Evolutionary conservation across 208 protist genomes (phyloP), one percentile per base, ranked within the genome.

Genomic region (Acanthamoeba sp.): DNA sequence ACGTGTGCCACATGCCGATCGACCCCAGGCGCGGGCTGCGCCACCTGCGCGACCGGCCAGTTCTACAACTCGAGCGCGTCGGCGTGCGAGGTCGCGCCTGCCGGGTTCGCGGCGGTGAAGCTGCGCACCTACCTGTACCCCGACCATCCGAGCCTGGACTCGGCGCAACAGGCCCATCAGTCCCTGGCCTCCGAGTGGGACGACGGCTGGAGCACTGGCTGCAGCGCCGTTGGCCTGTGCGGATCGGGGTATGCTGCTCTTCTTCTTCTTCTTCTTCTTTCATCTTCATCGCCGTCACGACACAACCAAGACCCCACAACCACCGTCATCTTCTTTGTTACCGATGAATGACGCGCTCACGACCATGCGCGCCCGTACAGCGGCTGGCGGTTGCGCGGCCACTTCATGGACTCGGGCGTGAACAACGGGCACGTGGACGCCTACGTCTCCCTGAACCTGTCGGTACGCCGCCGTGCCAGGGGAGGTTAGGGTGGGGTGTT

Each of bases 371-470:
- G n/a, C n/a, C 29, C 29, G 10, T 2, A 27, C 27, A 90, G 84
- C 1, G 84, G 84, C 24, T 90, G 84, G 84, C 84, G 84, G 16
- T 90, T 59, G 48, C 84, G 84, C 3, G 84, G 84, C 20, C 10
- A 90, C 57, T 64, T 66, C 36, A 90, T 90, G 84, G 84, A 90
- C 50, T 90, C 84, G 6, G 84, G 84, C 14, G 36, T 90, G 24
- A 90, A 90, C n/a, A 45, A 36, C 10, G 57, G 57, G 16, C 18
- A 40, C n/a, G 57, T 90, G 12, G 84, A 90, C 18, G 62, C 84
- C 0, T 66, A 42, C 32, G 57, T 69, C 48, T 2, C 50, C 7
- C 48, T 90, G 29, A 40, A 66, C 22, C 29, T 90, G 34, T 34
- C 42, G 16, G 80, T 88, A 88, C 50, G 34, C 9, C 22, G 18